A percentile compares a stretch with the other conserved stretches of the same genome.
phyloP scores from a whole-genome alignment of 1,284 basidiomycete species.

The Trichosporon sp. region DNA sequence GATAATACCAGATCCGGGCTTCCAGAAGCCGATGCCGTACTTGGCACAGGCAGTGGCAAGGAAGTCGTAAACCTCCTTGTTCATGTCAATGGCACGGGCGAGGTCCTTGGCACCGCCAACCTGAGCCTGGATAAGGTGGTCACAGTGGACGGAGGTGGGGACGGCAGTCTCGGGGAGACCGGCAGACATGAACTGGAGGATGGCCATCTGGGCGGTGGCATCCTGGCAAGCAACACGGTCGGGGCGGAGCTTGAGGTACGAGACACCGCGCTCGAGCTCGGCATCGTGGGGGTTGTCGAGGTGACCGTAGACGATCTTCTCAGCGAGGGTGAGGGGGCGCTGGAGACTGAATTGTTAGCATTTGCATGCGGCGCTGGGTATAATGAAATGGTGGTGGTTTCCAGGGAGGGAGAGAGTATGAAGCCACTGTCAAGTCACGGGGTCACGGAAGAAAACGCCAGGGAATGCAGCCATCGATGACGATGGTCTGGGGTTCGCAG shows the following conservation, averaged over 20 bases:
- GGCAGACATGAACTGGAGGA: slow-evolving; percentile 99
- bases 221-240: slow-evolving; percentile 99
- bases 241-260: slow-evolving; percentile 91
- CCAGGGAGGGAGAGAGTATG: neutral
- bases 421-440: slow-evolving; percentile 1
- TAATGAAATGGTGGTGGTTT: neutral
- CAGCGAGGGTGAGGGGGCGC: slow-evolving; percentile 89
- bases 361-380: neutral
- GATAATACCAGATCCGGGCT: slow-evolving; percentile 96
- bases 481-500: neutral
- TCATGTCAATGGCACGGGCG: slow-evolving; percentile 83
- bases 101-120: slow-evolving; percentile 90
- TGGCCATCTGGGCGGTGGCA: slow-evolving; percentile 97
- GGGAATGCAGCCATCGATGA: neutral
- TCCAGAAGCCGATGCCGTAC: slow-evolving; percentile 99
- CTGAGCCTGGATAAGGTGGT: slow-evolving; percentile 98
- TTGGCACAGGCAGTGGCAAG: slow-evolving; percentile 95
- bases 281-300: slow-evolving; percentile 87
- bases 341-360: slow-evolving; percentile 60
- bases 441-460: neutral
- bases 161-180: slow-evolving; percentile 97
- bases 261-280: slow-evolving; percentile 78
- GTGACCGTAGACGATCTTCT: slow-evolving; percentile 99
- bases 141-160: slow-evolving; percentile 96
- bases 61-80: slow-evolving; percentile 99